These are phyloP conservation scores for Epichloe sp. DNA, from an alignment of 2,329 filamentous ascomycete species.

Conservation along the genomic window DNA sequence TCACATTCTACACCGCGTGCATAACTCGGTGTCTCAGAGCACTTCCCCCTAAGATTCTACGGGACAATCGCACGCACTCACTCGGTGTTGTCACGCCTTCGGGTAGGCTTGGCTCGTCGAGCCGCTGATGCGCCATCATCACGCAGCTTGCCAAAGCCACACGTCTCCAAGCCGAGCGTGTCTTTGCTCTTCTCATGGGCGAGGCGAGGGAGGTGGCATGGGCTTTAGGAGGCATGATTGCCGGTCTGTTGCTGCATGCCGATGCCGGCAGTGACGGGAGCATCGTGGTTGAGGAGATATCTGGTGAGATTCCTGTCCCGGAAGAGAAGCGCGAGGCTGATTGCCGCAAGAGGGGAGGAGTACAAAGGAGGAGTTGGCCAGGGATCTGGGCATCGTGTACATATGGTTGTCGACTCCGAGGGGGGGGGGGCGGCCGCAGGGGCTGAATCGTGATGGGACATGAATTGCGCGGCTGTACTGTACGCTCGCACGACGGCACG, in stretches of 20 bases:
- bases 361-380: too few relatives aligned
- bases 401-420: too few relatives aligned
- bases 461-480: not conserved
- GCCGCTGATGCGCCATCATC: conserved; percentile 39
- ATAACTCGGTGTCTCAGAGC: conserved; percentile 36
- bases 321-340: too few relatives aligned
- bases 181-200: conserved; percentile 33
- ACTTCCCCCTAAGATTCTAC: conserved; percentile 14
- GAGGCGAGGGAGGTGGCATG: conserved; percentile 33
- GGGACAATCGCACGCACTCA: conserved; percentile 11
- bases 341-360: too few relatives aligned
- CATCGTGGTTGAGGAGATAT: too few relatives aligned
- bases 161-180: conserved; percentile 37
- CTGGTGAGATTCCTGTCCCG: too few relatives aligned
- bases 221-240: conserved; percentile 29
- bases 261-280: too few relatives aligned
- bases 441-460: not conserved
- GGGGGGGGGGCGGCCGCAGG: too few relatives aligned
- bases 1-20: conserved; percentile 39
- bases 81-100: conserved; percentile 21
- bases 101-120: conserved; percentile 14
- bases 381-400: too few relatives aligned
- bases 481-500: too few relatives aligned
- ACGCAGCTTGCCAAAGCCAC: conserved; percentile 47
- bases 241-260: conserved; percentile 28